phyloP scores from a whole-genome alignment of 306 rosid species.

The Trichosanthes truncata region DNA sequence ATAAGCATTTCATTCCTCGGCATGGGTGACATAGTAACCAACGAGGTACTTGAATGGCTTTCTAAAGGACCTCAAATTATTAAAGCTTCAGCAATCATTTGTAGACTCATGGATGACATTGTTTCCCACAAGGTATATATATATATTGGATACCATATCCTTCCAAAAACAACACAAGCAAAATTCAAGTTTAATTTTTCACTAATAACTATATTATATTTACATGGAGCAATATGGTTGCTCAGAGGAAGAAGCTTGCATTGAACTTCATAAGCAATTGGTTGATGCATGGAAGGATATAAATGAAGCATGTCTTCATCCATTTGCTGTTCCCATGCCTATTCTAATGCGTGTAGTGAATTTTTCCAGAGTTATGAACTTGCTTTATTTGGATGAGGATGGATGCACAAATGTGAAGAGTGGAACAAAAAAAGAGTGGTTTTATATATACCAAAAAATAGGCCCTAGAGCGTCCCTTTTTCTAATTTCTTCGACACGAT shows the following conservation, averaged over 20 bases:
- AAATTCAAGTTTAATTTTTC: no score
- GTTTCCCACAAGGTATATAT: slow-evolving; percentile 17
- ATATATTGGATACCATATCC: no score
- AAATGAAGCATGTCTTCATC: background rate
- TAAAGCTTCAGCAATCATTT: background rate
- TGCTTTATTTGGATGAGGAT: slow-evolving; percentile 6
- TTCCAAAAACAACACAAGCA: no score
- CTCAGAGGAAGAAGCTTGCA: background rate
- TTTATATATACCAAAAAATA: no score
- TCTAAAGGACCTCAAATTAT: slow-evolving; percentile 1
- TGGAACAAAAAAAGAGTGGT: no score
- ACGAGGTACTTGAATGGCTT: slow-evolving; percentile 12
- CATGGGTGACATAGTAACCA: no score
- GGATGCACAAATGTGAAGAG: slow-evolving; percentile 1
- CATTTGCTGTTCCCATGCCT: background rate
- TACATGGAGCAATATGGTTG: background rate
- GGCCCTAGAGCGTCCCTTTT: no score
- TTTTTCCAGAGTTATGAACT: background rate
- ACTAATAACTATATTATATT: no score
- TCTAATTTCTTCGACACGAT: no score
- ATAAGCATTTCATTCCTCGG: no score
- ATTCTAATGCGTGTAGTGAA: background rate
- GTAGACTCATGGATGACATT: slow-evolving; percentile 10
- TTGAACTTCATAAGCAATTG: background rate
- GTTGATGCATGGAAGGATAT: background rate